A percentile compares a stretch with the other conserved stretches of the same genome.
These are phyloP conservation scores for Chlorella sp. DNA, from an alignment of 139 green algal species.

Conservation along the genomic window DNA sequence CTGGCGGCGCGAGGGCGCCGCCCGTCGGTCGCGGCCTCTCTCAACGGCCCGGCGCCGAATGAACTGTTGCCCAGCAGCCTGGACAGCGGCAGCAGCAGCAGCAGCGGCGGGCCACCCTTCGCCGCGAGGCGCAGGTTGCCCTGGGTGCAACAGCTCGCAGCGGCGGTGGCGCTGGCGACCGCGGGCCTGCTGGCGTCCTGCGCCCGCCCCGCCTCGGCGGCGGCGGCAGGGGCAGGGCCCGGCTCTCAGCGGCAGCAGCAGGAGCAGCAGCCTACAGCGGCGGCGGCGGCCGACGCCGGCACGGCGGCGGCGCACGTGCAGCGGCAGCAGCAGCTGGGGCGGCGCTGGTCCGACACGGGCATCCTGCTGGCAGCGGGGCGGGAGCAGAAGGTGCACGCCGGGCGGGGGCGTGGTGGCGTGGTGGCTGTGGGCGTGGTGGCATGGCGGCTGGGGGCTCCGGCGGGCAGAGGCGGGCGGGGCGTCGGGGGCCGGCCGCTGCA, in stretches of 20 bases:
- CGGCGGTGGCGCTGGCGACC: neutral
- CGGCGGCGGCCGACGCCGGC: too few relatives aligned
- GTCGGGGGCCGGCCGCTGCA: too few relatives aligned
- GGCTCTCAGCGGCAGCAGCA: neutral
- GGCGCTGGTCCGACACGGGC: slow-evolving; percentile 31
- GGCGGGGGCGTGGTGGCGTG: too few relatives aligned
- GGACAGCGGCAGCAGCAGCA: neutral
- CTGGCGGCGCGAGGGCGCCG: too few relatives aligned
- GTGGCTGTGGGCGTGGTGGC: too few relatives aligned
- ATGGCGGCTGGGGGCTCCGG: too few relatives aligned
- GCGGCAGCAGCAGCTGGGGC: slow-evolving; percentile 10
- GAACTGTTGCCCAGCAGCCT: neutral
- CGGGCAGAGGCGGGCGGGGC: too few relatives aligned
- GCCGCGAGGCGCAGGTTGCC: neutral
- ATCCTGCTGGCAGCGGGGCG: slow-evolving; percentile 24
- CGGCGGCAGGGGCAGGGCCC: neutral
- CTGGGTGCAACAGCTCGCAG: neutral
- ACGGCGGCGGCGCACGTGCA: too few relatives aligned
- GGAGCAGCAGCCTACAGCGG: neutral
- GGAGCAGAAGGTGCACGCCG: neutral
- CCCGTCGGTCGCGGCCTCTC: too few relatives aligned
- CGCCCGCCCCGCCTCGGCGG: neutral
- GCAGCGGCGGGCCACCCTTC: neutral
- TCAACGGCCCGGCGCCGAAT: too few relatives aligned
- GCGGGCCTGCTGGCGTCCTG: neutral